Percentiles rank a stretch among this genome's conserved stretches.
Conservation (phyloP, 495 filamentous ascomycete genomes). For the Neurospora sublineolata region DNA sequence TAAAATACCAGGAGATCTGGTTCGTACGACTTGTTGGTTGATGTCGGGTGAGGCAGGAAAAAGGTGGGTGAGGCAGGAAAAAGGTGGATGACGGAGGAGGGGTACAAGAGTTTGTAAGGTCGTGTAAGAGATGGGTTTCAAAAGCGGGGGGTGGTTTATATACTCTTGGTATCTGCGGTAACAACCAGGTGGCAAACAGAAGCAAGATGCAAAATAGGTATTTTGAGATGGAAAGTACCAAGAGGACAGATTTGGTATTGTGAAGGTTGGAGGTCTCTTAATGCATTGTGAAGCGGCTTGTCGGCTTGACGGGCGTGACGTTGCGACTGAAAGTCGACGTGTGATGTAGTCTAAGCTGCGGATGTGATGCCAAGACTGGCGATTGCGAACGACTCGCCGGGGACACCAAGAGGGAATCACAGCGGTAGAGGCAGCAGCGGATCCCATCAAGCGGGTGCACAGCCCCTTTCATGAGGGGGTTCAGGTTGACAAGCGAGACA, state of each 20-base stretch:
- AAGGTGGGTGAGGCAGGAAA: neutral
- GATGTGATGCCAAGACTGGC: neutral
- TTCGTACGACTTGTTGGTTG: neutral
- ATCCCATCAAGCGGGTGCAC: neutral
- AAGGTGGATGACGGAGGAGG: neutral
- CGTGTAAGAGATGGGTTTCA: slow-evolving; percentile 12
- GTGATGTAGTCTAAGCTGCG: neutral
- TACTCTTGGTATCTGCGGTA: neutral
- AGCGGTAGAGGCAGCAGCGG: neutral
- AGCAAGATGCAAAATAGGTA: neutral
- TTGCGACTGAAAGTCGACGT: neutral
- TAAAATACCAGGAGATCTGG: neutral
- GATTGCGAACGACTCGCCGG: neutral
- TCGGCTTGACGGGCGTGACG: neutral
- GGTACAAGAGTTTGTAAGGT: neutral
- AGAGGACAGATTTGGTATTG: neutral
- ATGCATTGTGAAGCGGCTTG: neutral
- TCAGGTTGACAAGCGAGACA: neutral
- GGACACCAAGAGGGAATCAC: neutral
- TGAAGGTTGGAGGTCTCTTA: neutral
- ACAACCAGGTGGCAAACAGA: neutral
- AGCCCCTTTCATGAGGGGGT: neutral
- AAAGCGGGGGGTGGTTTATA: neutral
- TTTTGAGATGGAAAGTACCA: neutral
- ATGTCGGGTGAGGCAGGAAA: neutral